Base-by-base conservation (phyloP, 129 eudicot genomes). In the Scalesia atractyloides region DNA sequence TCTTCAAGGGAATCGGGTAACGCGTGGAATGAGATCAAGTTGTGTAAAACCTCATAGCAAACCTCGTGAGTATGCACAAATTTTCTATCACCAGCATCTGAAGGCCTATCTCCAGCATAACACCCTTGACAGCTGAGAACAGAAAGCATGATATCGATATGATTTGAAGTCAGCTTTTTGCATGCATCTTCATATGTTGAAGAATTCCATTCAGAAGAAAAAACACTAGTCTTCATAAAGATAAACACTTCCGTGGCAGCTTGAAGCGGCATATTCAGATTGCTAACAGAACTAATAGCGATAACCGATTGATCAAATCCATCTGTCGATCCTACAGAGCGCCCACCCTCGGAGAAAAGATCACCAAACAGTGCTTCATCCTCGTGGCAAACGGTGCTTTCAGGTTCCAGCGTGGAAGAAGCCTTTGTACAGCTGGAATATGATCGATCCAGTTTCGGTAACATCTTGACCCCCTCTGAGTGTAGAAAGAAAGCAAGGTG, bases 321-420 rank as follows among this genome's bases (percentile, higher is more conserved):
- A 72, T 94, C 98, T 20, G 82, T 82, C 65, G 98, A 94, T 59
- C 91, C 97, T 48, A 86, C 90, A 3, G 98, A 94, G 7, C 98
- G 93, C 61, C 95, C 86, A 72, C 96, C 96, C 80, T 94, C 98
- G 1, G 96, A 94, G 65, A 94, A 94, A 62, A 94, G 96, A 70
- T 94, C 97, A 46, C 98, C 98, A 73, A 94, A 94, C 36, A 94
- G 83, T 9, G 97, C 98, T 76, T 94, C 98, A 60, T 94, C 98
- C 81, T 94, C 98, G 44, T 90, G 97, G 79, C 91, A 94, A 75
- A 81, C 85, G 24, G 84, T 82, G 52, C 54, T 86, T 57, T 94
- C 98, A 17, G 83, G 84, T 78, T 94, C 98, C 57, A 83, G 73
- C 51, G 69, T 73, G 62, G 60, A 78, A 72, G 91, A 77, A 46